phyloP scores from a whole-genome alignment of 129 eudicot genomes.

The Logfia minima region DNA sequence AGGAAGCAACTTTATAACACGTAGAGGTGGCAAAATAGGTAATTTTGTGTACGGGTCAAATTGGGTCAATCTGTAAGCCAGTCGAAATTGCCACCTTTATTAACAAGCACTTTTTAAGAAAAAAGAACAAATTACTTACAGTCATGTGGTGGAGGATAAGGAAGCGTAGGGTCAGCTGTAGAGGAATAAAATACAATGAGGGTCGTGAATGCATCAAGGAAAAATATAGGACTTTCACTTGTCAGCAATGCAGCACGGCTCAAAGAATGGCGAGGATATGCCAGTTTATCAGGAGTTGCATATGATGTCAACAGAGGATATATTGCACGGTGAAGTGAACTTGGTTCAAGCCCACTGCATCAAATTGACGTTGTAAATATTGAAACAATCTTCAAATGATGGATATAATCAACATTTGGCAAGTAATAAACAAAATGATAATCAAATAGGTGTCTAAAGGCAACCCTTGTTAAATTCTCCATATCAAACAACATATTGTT shows the following conservation, averaged over 20 bases:
- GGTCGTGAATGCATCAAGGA: constrained; percentile 90
- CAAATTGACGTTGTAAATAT: constrained; percentile 17
- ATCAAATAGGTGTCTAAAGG: background rate
- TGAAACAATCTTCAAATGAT: background rate
- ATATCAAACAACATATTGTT: background rate
- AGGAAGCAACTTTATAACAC: background rate
- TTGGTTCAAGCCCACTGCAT: constrained; percentile 96
- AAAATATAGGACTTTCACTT: constrained; percentile 94
- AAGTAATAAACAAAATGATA: background rate
- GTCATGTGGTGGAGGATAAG: constrained; percentile 97
- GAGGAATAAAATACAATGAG: constrained; percentile 92
- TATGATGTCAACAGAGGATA: constrained; percentile 82
- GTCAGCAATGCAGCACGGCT: constrained; percentile 97
- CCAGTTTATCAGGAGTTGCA: constrained; percentile 83
- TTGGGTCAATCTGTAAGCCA: background rate
- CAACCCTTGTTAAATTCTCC: constrained; percentile 1
- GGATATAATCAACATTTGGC: background rate
- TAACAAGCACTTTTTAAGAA: background rate
- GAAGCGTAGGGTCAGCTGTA: constrained; percentile 84
- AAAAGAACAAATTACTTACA: constrained; percentile 52
- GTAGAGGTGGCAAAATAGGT: background rate
- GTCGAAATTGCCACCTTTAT: background rate
- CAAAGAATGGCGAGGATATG: constrained; percentile 95
- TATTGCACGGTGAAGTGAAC: constrained; percentile 84
- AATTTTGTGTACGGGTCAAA: background rate